Evolutionary conservation across 2,329 filamentous ascomycete species (phyloP).

Genomic region (Balansia obtecta): DNA sequence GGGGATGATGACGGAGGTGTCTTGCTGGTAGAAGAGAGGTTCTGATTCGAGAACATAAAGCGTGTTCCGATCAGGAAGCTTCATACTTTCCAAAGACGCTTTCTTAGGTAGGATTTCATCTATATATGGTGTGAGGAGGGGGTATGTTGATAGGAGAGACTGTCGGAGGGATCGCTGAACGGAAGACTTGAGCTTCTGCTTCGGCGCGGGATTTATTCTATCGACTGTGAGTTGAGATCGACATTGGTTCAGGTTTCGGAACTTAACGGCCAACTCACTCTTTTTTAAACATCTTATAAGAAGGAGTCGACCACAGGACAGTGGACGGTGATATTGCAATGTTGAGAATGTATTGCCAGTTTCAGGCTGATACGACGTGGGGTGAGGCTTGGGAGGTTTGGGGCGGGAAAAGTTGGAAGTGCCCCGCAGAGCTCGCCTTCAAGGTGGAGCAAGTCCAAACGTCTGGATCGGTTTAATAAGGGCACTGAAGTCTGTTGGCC

Average conservation of each 20-base stretch:
- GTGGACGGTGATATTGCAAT: neutral
- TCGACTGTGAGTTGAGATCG: neutral
- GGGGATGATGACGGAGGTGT: slow-evolving; percentile 65
- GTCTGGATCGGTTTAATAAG: too few relatives aligned
- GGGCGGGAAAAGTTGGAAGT: slow-evolving; percentile 5
- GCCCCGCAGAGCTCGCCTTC: slow-evolving; percentile 5
- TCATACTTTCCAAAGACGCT: slow-evolving; percentile 76
- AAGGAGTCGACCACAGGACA: slow-evolving; percentile 1
- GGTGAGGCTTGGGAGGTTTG: neutral
- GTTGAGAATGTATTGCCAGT: neutral
- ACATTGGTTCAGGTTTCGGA: neutral
- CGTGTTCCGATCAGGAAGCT: slow-evolving; percentile 80
- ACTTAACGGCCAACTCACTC: slow-evolving; percentile 44
- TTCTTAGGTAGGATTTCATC: slow-evolving; percentile 96
- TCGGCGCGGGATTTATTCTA: slow-evolving; percentile 65
- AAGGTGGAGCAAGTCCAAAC: slow-evolving; percentile 4
- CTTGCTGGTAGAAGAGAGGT: slow-evolving; percentile 87
- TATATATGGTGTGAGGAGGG: slow-evolving; percentile 73
- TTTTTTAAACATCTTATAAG: slow-evolving; percentile 75
- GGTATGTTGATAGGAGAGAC: slow-evolving; percentile 74
- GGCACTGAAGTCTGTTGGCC: too few relatives aligned
- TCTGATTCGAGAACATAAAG: slow-evolving; percentile 71
- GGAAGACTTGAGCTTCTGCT: slow-evolving; percentile 95
- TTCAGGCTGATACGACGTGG: neutral
- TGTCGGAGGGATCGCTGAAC: slow-evolving; percentile 78